phyloP scores from a whole-genome alignment of 1,139 yeast species.

The Yamadazyma diospyri region DNA sequence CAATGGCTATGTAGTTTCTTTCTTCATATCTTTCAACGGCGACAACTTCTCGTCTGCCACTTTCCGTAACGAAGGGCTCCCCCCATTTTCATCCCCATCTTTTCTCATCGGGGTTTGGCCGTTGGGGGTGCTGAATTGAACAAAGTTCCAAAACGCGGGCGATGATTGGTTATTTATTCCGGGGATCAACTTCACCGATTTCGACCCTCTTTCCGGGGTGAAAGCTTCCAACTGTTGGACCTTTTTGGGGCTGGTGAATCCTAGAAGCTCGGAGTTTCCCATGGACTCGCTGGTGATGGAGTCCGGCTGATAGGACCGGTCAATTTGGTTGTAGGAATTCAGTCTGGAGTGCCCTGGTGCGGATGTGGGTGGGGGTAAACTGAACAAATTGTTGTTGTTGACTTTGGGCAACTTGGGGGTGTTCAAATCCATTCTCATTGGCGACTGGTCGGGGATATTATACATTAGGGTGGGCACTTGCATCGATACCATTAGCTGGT shows the following conservation, averaged over 20 bases:
- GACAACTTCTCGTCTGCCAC: constrained; percentile 18
- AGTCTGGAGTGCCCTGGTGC: constrained; percentile 23
- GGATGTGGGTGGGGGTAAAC: constrained; percentile 31
- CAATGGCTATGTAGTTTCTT: constrained; percentile 9
- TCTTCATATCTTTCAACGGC: constrained; percentile 14
- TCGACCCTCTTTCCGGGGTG: constrained; percentile 75
- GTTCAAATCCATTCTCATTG: constrained; percentile 25
- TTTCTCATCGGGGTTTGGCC: constrained; percentile 46
- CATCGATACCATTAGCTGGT: constrained; percentile 12
- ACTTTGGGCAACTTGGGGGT: constrained; percentile 40
- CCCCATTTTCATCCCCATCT: constrained; percentile 35
- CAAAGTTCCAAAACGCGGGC: constrained; percentile 78
- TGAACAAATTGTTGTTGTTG: constrained; percentile 25
- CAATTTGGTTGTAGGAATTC: constrained; percentile 24
- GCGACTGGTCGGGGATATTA: constrained; percentile 22
- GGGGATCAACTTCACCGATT: constrained; percentile 22
- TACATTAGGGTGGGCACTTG: constrained; percentile 16
- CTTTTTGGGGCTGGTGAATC: constrained; percentile 51
- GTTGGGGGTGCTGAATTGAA: constrained; percentile 70
- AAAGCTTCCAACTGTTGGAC: constrained; percentile 72
- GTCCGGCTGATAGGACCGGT: constrained; percentile 11
- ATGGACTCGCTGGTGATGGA: constrained; percentile 16
- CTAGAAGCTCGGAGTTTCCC: constrained; percentile 31
- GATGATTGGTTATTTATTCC: constrained; percentile 46
- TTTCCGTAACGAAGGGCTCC: constrained; percentile 40